These are phyloP conservation scores for Zoysia pacifica DNA, from an alignment of 176 grass and related monocot genomes.

Conservation along the genomic window DNA sequence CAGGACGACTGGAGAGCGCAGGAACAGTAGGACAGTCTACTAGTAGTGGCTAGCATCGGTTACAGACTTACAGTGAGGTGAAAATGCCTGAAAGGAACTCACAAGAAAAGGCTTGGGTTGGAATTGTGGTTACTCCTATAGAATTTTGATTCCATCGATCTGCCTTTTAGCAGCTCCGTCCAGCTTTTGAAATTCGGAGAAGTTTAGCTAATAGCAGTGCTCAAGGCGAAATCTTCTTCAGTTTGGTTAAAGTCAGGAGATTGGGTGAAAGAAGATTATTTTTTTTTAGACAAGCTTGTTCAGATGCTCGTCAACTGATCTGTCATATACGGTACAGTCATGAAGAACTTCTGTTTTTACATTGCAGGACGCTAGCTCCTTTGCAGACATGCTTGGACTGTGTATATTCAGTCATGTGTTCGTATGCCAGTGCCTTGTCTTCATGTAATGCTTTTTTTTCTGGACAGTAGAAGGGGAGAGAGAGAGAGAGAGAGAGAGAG, in stretches of 20 bases:
- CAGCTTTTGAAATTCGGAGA: too few relatives aligned
- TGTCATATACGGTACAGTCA: background rate
- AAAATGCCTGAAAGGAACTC: conserved; percentile 24
- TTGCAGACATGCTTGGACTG: background rate
- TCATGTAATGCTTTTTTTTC: background rate
- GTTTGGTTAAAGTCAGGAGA: conserved; percentile 16
- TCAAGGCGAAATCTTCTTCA: background rate
- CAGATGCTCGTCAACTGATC: conserved; percentile 11
- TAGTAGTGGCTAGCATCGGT: too few relatives aligned
- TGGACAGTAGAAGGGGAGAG: background rate
- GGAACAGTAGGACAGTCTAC: background rate
- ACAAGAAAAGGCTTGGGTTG: background rate
- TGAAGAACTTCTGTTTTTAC: background rate
- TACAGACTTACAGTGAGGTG: conserved; percentile 2
- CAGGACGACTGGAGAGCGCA: background rate
- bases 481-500: background rate
- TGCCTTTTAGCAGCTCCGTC: background rate
- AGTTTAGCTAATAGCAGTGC: background rate
- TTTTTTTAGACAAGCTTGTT: background rate
- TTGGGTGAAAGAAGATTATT: background rate
- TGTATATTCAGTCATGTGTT: background rate
- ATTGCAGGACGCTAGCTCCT: background rate
- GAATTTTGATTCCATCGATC: conserved; percentile 4
- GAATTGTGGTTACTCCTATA: background rate
- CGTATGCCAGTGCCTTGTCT: background rate